These are phyloP conservation scores for Acanthamoeba sp. DNA, from an alignment of 208 protist genomes.

Conservation along the genomic window DNA sequence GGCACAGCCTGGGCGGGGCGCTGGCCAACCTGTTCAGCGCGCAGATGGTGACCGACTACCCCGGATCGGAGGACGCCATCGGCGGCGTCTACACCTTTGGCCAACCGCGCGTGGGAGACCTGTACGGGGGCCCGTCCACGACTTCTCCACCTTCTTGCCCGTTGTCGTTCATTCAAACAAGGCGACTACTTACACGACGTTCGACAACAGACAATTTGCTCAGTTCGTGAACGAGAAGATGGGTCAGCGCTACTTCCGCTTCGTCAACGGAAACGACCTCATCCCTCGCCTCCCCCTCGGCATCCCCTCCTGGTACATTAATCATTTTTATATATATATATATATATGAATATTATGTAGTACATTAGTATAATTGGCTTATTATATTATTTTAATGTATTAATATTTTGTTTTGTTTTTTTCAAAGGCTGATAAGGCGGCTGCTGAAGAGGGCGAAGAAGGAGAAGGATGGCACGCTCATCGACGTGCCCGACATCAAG, in stretches of 20 bases:
- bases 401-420: background rate
- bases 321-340: background rate
- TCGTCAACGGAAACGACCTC: constrained; percentile 60
- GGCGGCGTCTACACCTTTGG: constrained; percentile 47
- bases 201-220: background rate
- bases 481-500: constrained; percentile 33
- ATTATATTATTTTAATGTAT: background rate
- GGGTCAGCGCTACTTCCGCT: constrained; percentile 4
- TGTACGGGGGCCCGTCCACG: background rate
- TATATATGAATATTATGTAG: background rate
- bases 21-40: constrained; percentile 24
- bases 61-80: background rate
- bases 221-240: constrained; percentile 32
- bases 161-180: too few relatives aligned
- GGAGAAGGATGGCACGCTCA: constrained; percentile 41
- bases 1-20: constrained; percentile 42
- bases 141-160: too few relatives aligned
- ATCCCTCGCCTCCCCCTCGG: constrained; percentile 38
- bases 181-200: too few relatives aligned
- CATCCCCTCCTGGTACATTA: constrained; percentile 9
- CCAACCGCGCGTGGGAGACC: constrained; percentile 33
- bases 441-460: constrained; percentile 41
- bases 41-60: constrained; percentile 42
- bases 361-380: background rate
- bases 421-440: background rate